phyloP scores from a whole-genome alignment of 179 eudicot species.

The Beta corolliflora region DNA sequence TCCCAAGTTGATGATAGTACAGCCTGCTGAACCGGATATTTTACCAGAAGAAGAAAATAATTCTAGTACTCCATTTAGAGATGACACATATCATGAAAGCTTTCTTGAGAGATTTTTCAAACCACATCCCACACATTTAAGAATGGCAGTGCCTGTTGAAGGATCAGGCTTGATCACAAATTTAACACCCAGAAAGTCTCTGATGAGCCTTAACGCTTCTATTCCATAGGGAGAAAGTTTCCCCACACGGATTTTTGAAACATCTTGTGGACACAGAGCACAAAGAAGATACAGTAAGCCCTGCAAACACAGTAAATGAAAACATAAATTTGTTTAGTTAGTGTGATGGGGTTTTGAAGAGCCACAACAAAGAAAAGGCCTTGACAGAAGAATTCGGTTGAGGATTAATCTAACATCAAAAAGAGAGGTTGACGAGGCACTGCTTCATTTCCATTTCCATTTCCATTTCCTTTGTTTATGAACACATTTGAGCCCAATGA shows the following conservation, averaged over 20 bases:
- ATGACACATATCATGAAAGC: too few relatives aligned
- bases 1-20: neutral
- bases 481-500: too few relatives aligned
- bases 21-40: neutral
- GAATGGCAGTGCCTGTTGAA: too few relatives aligned
- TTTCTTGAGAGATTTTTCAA: too few relatives aligned
- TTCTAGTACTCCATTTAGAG: fast-evolving
- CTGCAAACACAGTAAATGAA: slow-evolving; percentile 37
- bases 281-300: slow-evolving; percentile 86
- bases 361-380: too few relatives aligned
- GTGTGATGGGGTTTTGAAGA: neutral
- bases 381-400: too few relatives aligned
- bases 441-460: too few relatives aligned
- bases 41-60: neutral
- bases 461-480: too few relatives aligned
- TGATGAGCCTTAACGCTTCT: slow-evolving; percentile 64
- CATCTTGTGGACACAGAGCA: slow-evolving; percentile 84
- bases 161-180: slow-evolving; percentile 86
- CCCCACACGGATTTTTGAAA: slow-evolving; percentile 88
- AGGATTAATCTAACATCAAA: too few relatives aligned
- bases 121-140: too few relatives aligned
- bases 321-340: neutral
- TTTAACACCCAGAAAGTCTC: slow-evolving; percentile 36
- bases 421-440: too few relatives aligned
- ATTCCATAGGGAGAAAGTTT: slow-evolving; percentile 74